These are phyloP conservation scores for Xylaria polymorpha DNA, from an alignment of 2,329 filamentous ascomycete species.

Conservation along the genomic window DNA sequence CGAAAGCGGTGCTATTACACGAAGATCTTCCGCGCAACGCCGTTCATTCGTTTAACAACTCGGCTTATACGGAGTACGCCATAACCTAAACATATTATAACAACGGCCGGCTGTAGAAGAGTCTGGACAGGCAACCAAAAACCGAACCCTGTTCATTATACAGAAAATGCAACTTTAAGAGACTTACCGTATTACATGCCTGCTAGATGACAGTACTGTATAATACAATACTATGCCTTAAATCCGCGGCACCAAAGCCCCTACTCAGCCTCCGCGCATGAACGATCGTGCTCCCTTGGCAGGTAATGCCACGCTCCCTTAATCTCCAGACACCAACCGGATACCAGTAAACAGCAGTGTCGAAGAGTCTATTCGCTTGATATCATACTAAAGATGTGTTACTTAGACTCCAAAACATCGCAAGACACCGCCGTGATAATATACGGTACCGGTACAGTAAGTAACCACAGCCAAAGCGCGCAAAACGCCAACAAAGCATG, in stretches of 20 bases:
- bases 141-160: background rate
- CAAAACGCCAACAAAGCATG: background rate
- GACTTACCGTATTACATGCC: no score
- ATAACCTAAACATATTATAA: background rate
- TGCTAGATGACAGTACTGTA: no score
- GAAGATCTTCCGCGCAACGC: slow-evolving; percentile 1
- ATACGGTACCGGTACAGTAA: no score
- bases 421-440: background rate
- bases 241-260: slow-evolving; percentile 4
- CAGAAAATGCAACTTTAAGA: no score
- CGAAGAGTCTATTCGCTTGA: no score
- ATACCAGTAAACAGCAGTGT: background rate
- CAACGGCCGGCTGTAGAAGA: background rate
- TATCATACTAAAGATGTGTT: no score
- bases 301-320: background rate
- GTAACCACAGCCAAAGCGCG: background rate
- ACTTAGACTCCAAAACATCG: background rate
- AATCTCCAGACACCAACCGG: background rate
- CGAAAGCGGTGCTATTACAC: slow-evolving; percentile 14
- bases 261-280: slow-evolving; percentile 23
- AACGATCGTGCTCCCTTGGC: background rate
- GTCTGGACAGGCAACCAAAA: no score
- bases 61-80: background rate
- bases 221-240: background rate
- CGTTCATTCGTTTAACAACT: background rate